A percentile compares a stretch with the other conserved stretches of the same genome.
Conservation (phyloP, 352 stramenopile species). For the Globisporangium parvum region DNA sequence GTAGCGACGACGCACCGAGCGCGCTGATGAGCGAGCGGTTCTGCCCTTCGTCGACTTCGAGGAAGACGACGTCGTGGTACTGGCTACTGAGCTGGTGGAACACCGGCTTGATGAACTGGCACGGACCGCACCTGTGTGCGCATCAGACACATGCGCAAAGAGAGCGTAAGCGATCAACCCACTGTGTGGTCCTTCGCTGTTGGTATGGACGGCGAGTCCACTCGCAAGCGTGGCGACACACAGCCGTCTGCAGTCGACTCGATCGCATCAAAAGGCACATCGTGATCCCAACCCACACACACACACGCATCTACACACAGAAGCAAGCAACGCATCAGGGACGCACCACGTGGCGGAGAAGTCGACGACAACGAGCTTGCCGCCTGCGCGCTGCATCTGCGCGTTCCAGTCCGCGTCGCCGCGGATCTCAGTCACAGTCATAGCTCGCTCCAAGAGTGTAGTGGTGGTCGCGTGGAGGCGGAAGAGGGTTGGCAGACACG, state of each 20-base stretch:
- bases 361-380: constrained; percentile 88
- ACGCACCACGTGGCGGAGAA: constrained; percentile 82
- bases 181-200: neutral
- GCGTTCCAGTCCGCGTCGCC: constrained; percentile 78
- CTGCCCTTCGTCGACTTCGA: constrained; percentile 79
- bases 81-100: constrained; percentile 76
- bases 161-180: neutral
- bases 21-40: constrained; percentile 79
- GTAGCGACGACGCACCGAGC: constrained; percentile 52
- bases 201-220: neutral
- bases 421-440: constrained; percentile 68
- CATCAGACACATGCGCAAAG: neutral
- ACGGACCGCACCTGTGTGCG: constrained; percentile 56
- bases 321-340: neutral
- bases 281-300: neutral
- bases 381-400: constrained; percentile 62
- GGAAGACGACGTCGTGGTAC: constrained; percentile 86
- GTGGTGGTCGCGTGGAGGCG: neutral
- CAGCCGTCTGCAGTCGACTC: too few species aligned
- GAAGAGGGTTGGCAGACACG: too few species aligned
- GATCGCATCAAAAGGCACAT: too few species aligned
- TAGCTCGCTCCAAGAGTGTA: constrained; percentile 10
- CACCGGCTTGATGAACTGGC: constrained; percentile 83
- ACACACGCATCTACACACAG: neutral
- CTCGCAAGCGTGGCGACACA: neutral